phyloP scores from a whole-genome alignment of 495 filamentous ascomycete species.

The Hamigera avellanea region DNA sequence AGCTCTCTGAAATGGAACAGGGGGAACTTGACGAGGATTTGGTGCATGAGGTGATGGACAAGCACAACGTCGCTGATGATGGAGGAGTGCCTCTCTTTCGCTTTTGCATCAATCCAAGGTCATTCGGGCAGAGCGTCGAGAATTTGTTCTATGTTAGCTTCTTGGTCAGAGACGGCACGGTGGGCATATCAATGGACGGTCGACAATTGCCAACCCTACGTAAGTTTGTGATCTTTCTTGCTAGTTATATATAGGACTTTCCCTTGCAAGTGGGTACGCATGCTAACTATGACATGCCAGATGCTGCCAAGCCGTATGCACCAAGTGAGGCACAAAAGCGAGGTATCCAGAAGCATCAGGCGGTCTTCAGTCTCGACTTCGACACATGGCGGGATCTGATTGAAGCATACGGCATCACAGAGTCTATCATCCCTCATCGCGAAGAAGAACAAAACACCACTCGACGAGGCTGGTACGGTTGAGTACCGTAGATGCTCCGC shows the following conservation, averaged over 20 bases:
- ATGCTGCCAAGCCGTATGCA: constrained; percentile 25
- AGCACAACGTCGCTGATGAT: constrained; percentile 44
- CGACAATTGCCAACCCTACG: constrained; percentile 58
- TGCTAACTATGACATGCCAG: constrained; percentile 21
- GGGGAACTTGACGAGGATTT: constrained; percentile 25
- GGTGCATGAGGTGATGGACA: constrained; percentile 34
- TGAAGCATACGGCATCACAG: constrained; percentile 56
- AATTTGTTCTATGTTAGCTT: constrained; percentile 97
- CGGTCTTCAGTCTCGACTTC: constrained; percentile 76
- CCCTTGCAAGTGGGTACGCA: background rate
- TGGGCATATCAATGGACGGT: constrained; percentile 53
- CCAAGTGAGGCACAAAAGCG: constrained; percentile 34
- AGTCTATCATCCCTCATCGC: constrained; percentile 79
- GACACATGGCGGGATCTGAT: constrained; percentile 69
- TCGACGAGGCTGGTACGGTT: constrained; percentile 69
- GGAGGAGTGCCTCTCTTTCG: constrained; percentile 64
- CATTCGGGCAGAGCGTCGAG: constrained; percentile 92
- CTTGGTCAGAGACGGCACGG: constrained; percentile 73
- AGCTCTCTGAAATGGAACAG: constrained; percentile 15
- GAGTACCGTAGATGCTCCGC: constrained; percentile 2
- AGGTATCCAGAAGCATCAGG: constrained; percentile 59
- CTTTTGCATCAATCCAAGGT: constrained; percentile 78
- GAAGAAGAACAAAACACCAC: constrained; percentile 43
- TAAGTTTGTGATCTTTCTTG: constrained; percentile 30
- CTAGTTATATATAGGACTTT: background rate